phyloP scores from a whole-genome alignment of 257 asterid genomes.

The Leonotis leonurus region DNA sequence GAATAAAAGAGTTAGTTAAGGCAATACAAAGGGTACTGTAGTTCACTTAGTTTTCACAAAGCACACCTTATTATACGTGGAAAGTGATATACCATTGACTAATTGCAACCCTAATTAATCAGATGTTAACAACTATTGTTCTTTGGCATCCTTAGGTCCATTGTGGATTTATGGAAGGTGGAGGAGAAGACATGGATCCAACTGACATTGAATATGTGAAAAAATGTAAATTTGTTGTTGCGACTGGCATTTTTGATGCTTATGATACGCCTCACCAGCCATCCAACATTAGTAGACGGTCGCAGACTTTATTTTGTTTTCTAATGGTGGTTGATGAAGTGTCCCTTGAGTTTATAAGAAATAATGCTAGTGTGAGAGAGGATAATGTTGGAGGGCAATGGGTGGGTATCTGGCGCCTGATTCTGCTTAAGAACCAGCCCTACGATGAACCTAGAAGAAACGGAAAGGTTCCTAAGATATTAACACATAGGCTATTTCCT shows the following conservation, averaged over 20 bases:
- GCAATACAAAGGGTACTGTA: not conserved
- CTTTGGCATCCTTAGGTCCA: conserved; percentile 53
- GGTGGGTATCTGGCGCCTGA: conserved; percentile 95
- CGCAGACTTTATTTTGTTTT: conserved; percentile 74
- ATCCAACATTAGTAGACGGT: conserved; percentile 66
- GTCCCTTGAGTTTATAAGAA: conserved; percentile 68
- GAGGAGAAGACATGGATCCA: conserved; percentile 82
- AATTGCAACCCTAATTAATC: too few species aligned
- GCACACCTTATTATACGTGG: not conserved
- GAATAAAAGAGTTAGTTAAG: not conserved
- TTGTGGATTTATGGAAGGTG: conserved; percentile 87
- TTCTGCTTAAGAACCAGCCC: conserved; percentile 79
- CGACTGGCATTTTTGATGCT: conserved; percentile 96
- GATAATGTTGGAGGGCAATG: conserved; percentile 86
- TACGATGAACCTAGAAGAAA: conserved; percentile 98
- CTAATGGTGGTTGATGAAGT: conserved; percentile 94
- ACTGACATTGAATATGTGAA: conserved; percentile 58
- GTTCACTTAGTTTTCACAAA: not conserved
- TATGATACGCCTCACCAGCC: conserved; percentile 93
- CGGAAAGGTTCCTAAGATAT: conserved; percentile 96
- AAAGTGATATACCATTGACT: not conserved
- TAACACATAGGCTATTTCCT: conserved; percentile 91
- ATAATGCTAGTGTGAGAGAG: conserved; percentile 57
- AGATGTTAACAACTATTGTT: conserved; percentile 5
- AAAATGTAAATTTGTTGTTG: conserved; percentile 83